Base-by-base conservation (phyloP, 2,329 filamentous ascomycete species). In the Trichoderma harzianum region DNA sequence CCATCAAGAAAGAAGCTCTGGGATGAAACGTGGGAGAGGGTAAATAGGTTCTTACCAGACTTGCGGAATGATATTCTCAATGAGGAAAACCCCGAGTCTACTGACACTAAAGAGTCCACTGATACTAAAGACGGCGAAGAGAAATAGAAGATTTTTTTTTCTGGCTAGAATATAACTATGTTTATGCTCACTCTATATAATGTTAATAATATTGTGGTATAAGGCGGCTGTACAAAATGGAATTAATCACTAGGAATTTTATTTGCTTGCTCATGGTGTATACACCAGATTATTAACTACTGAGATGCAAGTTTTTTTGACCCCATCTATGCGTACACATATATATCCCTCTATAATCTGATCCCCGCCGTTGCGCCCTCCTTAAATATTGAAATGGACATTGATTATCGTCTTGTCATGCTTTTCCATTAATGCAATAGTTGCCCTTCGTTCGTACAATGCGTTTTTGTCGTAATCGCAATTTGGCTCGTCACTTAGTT, bases 31-130 rank as follows among this genome's bases (percentile, higher is more conserved):
- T 90, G 86, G 89, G 90, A 90, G 78, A 84, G 89, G 36, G 88
- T 91, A 72, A 89, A 91, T 76, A 84, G 89, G 14, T 91, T 91
- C 79, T 76, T 91, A 67, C 89, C 89, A 0, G 88, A 90, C 66
- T 77, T 91, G 65, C 84, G 85, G 66, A 85, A 80, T 57, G 89
- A 91, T 53, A 64, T 70, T 43, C 32, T 70, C 14, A 57, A 30
- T 30, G 68, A 70, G 43, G 68, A 64, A 21, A 64, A 11, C 7
- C 30, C 68, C 24, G 47, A 70, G 43, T 30, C 43, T 64, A 14
- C 26, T 24, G 39, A 63, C 18, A 28, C 66, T 47, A 51, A 51
- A 32, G 36, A 51, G 39, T 21, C 39, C 55, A 16, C 26, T 24
- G 39, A 64, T 21, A 30, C 66, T 51, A 53, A 36, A 34, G 39